A percentile compares a stretch with the other conserved stretches of the same genome.
Conservation (phyloP, 176 grass and related monocot species). For the Melocanna baccifera region DNA sequence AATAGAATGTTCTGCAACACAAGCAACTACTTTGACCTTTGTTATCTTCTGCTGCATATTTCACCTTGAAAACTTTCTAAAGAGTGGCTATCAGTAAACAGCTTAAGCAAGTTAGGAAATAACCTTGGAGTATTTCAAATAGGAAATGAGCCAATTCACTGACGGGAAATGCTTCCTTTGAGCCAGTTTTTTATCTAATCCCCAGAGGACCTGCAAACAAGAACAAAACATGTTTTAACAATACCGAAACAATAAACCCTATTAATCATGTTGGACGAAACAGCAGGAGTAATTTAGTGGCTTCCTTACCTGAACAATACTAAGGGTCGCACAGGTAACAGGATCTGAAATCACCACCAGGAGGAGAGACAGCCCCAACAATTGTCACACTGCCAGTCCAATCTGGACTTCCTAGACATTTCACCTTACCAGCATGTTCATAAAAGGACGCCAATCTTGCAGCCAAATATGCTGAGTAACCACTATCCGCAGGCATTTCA, state of each 20-base stretch:
- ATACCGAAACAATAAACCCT: neutral
- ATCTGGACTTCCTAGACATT: slow-evolving; percentile 89
- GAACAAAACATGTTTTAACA: neutral
- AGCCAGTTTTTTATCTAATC: slow-evolving; percentile 90
- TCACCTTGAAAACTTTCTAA: neutral
- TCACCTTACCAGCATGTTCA: slow-evolving; percentile 95
- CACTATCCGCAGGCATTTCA: slow-evolving; percentile 98
- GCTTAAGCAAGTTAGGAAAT: slow-evolving; percentile 5
- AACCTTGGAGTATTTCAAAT: slow-evolving; percentile 90
- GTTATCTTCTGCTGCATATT: neutral
- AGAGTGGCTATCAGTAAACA: neutral
- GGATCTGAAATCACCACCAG: slow-evolving; percentile 98
- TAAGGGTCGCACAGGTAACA: slow-evolving; percentile 91
- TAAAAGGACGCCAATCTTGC: slow-evolving; percentile 86
- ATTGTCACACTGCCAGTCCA: slow-evolving; percentile 95
- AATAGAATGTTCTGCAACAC: neutral
- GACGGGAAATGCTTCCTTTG: slow-evolving; percentile 97
- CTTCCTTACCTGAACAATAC: slow-evolving; percentile 75
- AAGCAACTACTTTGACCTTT: neutral
- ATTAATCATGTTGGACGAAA: neutral
- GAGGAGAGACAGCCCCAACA: slow-evolving; percentile 95
- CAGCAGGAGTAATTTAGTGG: neutral
- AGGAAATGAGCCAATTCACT: slow-evolving; percentile 94
- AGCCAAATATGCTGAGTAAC: slow-evolving; percentile 90
- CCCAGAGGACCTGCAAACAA: slow-evolving; percentile 81